Conservation (phyloP, 2,329 filamentous ascomycete genomes). For the Alternaria sp. region DNA sequence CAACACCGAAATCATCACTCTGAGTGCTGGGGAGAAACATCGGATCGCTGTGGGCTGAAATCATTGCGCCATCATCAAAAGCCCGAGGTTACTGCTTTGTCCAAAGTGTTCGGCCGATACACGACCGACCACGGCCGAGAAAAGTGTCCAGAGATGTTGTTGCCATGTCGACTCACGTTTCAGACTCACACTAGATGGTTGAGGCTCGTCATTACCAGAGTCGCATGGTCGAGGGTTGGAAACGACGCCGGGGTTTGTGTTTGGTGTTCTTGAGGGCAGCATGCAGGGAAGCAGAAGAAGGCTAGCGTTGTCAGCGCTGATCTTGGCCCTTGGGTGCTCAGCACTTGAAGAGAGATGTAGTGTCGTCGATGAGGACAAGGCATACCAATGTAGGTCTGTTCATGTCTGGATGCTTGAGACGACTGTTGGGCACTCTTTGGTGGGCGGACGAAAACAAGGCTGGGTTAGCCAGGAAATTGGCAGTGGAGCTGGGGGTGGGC, state of each 20-base stretch:
- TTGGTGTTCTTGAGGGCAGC: conserved; percentile 1
- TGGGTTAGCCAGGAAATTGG: conserved; percentile 23
- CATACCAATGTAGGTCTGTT: background rate
- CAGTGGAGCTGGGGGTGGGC: conserved; percentile 11
- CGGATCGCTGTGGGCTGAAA: conserved; percentile 31
- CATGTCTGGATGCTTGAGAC: background rate
- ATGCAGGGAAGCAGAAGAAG: background rate
- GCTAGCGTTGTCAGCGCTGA: conserved; percentile 1
- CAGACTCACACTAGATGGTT: background rate
- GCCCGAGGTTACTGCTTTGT: conserved; percentile 1
- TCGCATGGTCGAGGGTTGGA: background rate
- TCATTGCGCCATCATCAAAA: background rate
- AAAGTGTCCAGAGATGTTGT: background rate
- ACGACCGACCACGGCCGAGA: background rate
- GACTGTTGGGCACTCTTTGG: background rate
- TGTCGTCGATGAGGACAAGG: background rate
- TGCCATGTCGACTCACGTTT: background rate
- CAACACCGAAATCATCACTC: conserved; percentile 32
- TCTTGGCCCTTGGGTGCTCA: conserved; percentile 1
- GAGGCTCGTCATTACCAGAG: background rate
- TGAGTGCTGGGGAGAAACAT: conserved; percentile 33
- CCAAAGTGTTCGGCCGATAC: background rate
- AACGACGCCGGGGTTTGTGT: background rate
- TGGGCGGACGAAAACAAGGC: conserved; percentile 20
- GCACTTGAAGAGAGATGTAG: background rate